Evolutionary conservation across 352 stramenopile species (phyloP).

Genomic region (Phytophthora nicotianae): DNA sequence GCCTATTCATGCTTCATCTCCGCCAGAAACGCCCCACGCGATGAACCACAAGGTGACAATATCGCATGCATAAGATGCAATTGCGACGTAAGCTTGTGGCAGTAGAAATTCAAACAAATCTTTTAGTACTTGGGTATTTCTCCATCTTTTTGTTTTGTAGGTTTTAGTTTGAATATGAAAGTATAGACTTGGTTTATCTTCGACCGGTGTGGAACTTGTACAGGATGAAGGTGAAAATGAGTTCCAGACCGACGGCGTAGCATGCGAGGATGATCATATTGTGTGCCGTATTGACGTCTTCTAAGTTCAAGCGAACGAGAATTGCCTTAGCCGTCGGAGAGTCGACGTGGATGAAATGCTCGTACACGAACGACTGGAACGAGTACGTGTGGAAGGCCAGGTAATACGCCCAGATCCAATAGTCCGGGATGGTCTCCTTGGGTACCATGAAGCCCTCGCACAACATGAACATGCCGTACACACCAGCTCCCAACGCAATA

Average conservation of each 20-base stretch:
- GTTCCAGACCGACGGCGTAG: slow-evolving; percentile 45
- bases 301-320: slow-evolving; percentile 31
- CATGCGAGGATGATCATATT: slow-evolving; percentile 41
- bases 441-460: slow-evolving; percentile 85
- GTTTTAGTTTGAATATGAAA: not conserved
- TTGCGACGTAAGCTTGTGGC: not conserved
- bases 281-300: slow-evolving; percentile 41
- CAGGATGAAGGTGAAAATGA: slow-evolving; percentile 35
- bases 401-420: slow-evolving; percentile 85
- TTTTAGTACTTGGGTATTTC: not conserved
- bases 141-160: not conserved
- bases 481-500: slow-evolving; percentile 67
- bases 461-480: slow-evolving; percentile 86
- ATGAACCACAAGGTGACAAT: not conserved
- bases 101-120: not conserved
- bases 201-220: slow-evolving; percentile 26
- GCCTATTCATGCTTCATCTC: not conserved
- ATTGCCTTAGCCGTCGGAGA: slow-evolving; percentile 15
- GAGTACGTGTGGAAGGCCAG: slow-evolving; percentile 83
- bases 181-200: not conserved
- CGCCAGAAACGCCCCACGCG: not conserved
- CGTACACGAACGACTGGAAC: slow-evolving; percentile 80
- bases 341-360: slow-evolving; percentile 54
- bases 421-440: slow-evolving; percentile 55
- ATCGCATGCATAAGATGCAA: not conserved